Percentiles rank a stretch among this genome's conserved stretches.
Evolutionary conservation across 2,329 filamentous ascomycete species (phyloP).

Genomic region (Alternaria gaisen): DNA sequence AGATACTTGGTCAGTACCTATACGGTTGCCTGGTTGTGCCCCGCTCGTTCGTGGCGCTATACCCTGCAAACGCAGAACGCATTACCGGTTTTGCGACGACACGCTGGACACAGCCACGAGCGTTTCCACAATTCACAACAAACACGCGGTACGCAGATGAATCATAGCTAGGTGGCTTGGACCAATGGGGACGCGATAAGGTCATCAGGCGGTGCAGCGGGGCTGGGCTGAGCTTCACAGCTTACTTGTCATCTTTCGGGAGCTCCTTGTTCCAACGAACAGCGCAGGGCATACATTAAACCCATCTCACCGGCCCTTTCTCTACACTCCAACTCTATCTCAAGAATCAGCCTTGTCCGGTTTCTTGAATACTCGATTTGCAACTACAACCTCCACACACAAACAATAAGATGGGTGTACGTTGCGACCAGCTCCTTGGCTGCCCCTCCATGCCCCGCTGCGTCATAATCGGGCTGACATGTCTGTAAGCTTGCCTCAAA

Average conservation of each 20-base stretch:
- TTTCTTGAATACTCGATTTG: not conserved
- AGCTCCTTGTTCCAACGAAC: not conserved
- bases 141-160: conserved; percentile 7
- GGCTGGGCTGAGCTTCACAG: conserved; percentile 10
- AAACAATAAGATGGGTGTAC: conserved; percentile 30
- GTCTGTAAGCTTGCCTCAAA: conserved; percentile 55
- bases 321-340: conserved; percentile 3
- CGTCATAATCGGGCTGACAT: conserved; percentile 41
- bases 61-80: not conserved
- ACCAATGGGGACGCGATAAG: conserved; percentile 1
- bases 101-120: conserved; percentile 12
- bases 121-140: conserved; percentile 13
- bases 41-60: conserved; percentile 18
- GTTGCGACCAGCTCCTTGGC: conserved; percentile 18
- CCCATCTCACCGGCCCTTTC: conserved; percentile 22
- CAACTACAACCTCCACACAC: not conserved
- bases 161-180: conserved; percentile 1
- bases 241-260: conserved; percentile 7
- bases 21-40: conserved; percentile 16
- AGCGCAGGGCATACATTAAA: conserved; percentile 20
- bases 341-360: conserved; percentile 20
- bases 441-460: conserved; percentile 34
- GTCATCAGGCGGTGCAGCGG: conserved; percentile 6
- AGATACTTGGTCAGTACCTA: not conserved
- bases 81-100: conserved; percentile 5